phyloP scores from a whole-genome alignment of 805 yeast genomes.

The Candida palmyrensis region DNA sequence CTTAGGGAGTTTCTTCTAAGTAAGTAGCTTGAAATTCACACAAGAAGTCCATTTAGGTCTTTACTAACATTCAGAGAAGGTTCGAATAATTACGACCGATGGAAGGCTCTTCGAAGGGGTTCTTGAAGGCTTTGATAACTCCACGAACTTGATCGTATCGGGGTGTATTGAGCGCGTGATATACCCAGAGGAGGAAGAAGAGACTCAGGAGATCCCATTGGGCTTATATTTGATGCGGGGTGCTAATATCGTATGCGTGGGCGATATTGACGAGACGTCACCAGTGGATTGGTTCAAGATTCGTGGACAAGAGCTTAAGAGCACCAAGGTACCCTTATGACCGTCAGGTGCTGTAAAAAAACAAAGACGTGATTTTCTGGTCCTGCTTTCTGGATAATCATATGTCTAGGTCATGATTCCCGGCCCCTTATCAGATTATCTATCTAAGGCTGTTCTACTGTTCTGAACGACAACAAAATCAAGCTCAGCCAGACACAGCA shows the following conservation, averaged over 20 bases:
- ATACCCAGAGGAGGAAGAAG: slow-evolving; percentile 31
- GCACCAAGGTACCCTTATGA: slow-evolving; percentile 36
- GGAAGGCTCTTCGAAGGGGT: slow-evolving; percentile 39
- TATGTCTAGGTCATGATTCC: too few relatives aligned
- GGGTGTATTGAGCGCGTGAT: slow-evolving; percentile 49
- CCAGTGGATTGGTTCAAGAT: slow-evolving; percentile 37
- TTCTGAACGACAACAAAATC: not conserved
- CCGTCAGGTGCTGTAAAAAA: too few relatives aligned
- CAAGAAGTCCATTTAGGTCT: too few relatives aligned
- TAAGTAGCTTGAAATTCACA: slow-evolving; percentile 17
- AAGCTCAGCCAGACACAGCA: not conserved
- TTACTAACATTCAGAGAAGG: slow-evolving; percentile 29
- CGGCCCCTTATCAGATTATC: too few relatives aligned
- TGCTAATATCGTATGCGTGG: slow-evolving; percentile 53
- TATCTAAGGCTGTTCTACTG: not conserved
- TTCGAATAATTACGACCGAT: slow-evolving; percentile 39
- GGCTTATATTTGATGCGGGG: slow-evolving; percentile 56
- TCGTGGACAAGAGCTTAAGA: slow-evolving; percentile 28
- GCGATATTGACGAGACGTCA: slow-evolving; percentile 42
- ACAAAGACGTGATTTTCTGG: too few relatives aligned
- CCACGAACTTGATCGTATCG: slow-evolving; percentile 54
- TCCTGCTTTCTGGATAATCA: too few relatives aligned
- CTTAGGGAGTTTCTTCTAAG: slow-evolving; percentile 27
- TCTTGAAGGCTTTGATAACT: slow-evolving; percentile 57
- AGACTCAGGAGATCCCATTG: slow-evolving; percentile 35